These are phyloP conservation scores for Teunomyces atbi DNA, from an alignment of 805 yeast species.

Conservation along the genomic window DNA sequence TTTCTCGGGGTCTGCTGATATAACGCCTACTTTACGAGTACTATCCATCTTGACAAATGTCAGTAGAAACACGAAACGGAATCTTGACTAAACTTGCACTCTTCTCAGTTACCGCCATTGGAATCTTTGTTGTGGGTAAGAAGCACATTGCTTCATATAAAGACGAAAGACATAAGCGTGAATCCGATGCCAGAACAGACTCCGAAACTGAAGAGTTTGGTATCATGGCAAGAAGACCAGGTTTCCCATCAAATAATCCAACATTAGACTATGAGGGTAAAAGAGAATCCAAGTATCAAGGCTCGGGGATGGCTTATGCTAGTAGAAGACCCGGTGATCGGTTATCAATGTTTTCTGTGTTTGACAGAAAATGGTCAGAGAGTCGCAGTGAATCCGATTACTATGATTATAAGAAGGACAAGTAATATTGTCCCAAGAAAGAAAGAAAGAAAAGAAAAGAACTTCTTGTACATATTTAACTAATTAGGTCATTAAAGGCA, in stretches of 20 bases:
- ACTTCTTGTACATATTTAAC: neutral
- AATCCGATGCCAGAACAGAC: conserved; percentile 36
- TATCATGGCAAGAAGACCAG: conserved; percentile 46
- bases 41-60: conserved; percentile 6
- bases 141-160: conserved; percentile 32
- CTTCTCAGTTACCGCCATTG: conserved; percentile 30
- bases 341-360: conserved; percentile 29
- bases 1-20: conserved; percentile 1
- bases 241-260: conserved; percentile 45
- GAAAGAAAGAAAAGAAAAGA: neutral
- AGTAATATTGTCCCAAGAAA: neutral
- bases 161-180: conserved; percentile 32
- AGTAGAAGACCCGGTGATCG: conserved; percentile 60
- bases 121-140: conserved; percentile 34
- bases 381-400: neutral
- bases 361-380: conserved; percentile 16
- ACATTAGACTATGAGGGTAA: conserved; percentile 30
- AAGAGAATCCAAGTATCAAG: conserved; percentile 66
- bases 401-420: neutral
- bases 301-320: conserved; percentile 59
- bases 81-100: conserved; percentile 33
- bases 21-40: neutral
- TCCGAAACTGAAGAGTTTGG: conserved; percentile 30
- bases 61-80: conserved; percentile 38
- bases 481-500: conserved; percentile 35